Conservation (phyloP, 768 basidiomycete genomes). For the Psilocybe sp. region DNA sequence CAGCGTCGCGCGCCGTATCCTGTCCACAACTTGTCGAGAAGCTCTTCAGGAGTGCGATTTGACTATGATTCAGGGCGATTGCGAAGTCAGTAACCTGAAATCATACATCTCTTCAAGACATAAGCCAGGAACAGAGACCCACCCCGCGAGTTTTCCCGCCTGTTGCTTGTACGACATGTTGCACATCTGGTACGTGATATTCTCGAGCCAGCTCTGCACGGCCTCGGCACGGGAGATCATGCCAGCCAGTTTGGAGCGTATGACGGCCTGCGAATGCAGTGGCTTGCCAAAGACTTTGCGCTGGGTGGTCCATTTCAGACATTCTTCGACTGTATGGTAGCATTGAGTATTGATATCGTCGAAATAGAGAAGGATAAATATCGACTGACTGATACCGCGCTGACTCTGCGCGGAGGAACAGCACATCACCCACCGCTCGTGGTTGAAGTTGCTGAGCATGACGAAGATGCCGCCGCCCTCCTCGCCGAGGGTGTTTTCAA, state of each 20-base stretch:
- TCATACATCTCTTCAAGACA: too few species aligned
- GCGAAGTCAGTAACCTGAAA: background rate
- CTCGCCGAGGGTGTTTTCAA: slow-evolving; percentile 76
- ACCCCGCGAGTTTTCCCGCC: slow-evolving; percentile 72
- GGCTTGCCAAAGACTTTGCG: slow-evolving; percentile 92
- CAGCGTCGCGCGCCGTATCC: slow-evolving; percentile 58
- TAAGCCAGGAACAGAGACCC: slow-evolving; percentile 16
- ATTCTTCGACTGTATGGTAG: slow-evolving; percentile 65
- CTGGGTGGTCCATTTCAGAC: slow-evolving; percentile 85
- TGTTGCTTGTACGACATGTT: slow-evolving; percentile 85
- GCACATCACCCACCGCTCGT: slow-evolving; percentile 92
- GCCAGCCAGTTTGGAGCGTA: slow-evolving; percentile 79
- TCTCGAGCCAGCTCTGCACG: slow-evolving; percentile 80
- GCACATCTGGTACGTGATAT: slow-evolving; percentile 84
- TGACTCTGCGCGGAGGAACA: slow-evolving; percentile 63
- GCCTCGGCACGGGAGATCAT: slow-evolving; percentile 81
- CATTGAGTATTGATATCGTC: too few species aligned
- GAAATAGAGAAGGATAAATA: too few species aligned
- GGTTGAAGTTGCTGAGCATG: slow-evolving; percentile 82
- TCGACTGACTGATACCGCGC: slow-evolving; percentile 27
- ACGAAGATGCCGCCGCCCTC: slow-evolving; percentile 42
- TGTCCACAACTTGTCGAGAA: slow-evolving; percentile 60
- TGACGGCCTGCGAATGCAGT: slow-evolving; percentile 78
- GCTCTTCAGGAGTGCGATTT: slow-evolving; percentile 74
- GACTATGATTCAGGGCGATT: slow-evolving; percentile 28